Base-by-base conservation (phyloP, 805 yeast genomes). In the Komagataella pseudopastoris region DNA sequence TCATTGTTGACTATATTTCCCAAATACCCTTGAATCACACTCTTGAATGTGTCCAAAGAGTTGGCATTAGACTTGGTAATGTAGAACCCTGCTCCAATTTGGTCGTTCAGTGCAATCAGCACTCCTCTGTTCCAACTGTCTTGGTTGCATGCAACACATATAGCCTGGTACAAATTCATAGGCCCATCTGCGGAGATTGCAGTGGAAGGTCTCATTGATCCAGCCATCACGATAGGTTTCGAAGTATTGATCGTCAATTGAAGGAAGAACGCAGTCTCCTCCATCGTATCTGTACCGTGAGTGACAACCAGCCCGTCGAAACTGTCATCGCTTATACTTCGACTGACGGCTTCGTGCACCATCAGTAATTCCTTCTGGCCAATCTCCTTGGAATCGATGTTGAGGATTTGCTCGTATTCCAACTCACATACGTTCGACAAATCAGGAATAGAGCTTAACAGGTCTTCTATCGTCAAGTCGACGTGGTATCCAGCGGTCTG, bases 171-270 rank as follows among this genome's bases (percentile, higher is more conserved):
- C 54, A 83, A 64, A 62, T 83, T 83, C 80, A 82, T 81, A 5
- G 85, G 82, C 3, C 88, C 88, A 60, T 83, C 89, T 1, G 85
- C 80, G 2, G 85, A 78, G 45, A 83, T 75, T 45, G 83, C 78
- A 3, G 85, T 79, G 6, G 84, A 76, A 0, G 89, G 89, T 59
- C 88, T 72, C 89, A 83, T 83, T 5, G 85, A 77, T 1, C 89
- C 89, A 49, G 85, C 81, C 61, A 83, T 67, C 4, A 81, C 87
- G 51, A 83, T 75, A 3, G 86, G 86, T 52, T 80, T 53, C 45
- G 56, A 65, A 56, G 24, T 50, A 44, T 66, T 60, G 39, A 75
- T 58, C 7, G 78, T 71, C 51, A 75, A 65, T 54, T 80, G 83
- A 44, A 81, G 64, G 61, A 81, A 81, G 59, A 81, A 80, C 0